Base-by-base conservation (phyloP, 108 stramenopile species). In the Conticribra weissflogii region DNA sequence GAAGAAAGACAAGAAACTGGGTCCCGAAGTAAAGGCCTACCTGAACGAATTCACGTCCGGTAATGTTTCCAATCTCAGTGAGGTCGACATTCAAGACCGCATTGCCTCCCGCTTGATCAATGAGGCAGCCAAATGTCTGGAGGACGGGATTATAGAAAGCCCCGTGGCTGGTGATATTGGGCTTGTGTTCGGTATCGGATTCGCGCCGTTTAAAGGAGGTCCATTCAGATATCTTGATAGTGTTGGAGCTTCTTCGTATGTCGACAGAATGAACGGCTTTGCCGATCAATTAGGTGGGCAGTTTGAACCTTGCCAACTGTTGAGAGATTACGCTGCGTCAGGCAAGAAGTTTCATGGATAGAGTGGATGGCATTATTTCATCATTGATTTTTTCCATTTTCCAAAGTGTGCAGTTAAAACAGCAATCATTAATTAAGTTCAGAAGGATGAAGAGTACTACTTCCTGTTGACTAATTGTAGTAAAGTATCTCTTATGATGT, bases 131-230 rank as follows among this genome's bases (percentile, higher is more conserved):
- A 96, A 96, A 59, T 98, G 97, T 71, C 78, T 99, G 22, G 97
- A 99, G 73, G 98, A 99, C 79, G 98, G 95, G 65, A 97, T 99
- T 33, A 98, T 99, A 74, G 89, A 85, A 49, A 87, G 94, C 59
- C 97, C 99, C 2, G 93, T 91, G 2, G 97, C 94, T 28, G 99
- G 98, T 62, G 98, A 99, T 78, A 98, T 99, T 79, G 99, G 98
- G 32, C 81, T 98, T 12, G 96, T 99, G 27, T 98, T 99, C 83
- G 99, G 99, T 52, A 97, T 97, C 59, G 99, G 99, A 54, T 98
- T 99, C 81, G 95, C 97, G 12, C 98, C 98, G n/a, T 98, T 98
- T 92, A 86, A 90, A n/a, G 99, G 99, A 17, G 99, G 99, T 12
- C 98, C 98, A 25, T 99, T 99, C 97, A 85, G 96, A 31, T 89